Conservation (phyloP, 108 stramenopile species). For the Hondaea fermentalgiana region DNA sequence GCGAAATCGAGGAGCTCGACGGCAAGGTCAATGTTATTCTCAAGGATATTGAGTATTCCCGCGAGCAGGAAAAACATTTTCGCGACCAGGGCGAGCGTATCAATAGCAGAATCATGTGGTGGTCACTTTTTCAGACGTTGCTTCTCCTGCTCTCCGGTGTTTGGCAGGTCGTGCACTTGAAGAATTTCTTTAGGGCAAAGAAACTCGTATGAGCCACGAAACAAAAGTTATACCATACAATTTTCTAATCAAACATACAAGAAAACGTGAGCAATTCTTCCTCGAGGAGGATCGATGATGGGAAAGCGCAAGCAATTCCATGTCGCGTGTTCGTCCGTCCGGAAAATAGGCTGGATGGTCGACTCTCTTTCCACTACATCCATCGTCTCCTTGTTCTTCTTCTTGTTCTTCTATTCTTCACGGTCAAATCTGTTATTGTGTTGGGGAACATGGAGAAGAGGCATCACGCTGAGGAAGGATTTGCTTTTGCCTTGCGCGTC, state of each 20-base stretch:
- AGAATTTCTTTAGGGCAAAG: neutral
- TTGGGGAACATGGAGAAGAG: too few relatives aligned
- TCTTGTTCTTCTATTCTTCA: too few relatives aligned
- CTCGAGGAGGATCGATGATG: too few relatives aligned
- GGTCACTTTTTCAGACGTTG: slow-evolving; percentile 16
- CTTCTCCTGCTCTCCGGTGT: neutral
- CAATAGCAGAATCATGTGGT: slow-evolving; percentile 26
- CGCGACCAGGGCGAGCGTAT: slow-evolving; percentile 13
- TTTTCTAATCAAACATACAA: too few relatives aligned
- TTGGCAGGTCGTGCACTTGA: slow-evolving; percentile 24
- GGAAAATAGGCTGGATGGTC: too few relatives aligned
- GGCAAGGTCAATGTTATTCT: slow-evolving; percentile 20
- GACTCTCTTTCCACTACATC: too few relatives aligned
- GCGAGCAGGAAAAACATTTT: neutral
- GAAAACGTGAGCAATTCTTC: too few relatives aligned
- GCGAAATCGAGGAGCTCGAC: slow-evolving; percentile 20
- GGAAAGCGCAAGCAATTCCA: too few relatives aligned
- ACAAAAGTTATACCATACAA: too few relatives aligned
- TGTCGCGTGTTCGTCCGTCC: too few relatives aligned
- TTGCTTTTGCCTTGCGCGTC: neutral
- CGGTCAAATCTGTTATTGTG: too few relatives aligned
- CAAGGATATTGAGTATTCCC: neutral
- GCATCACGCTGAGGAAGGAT: neutral
- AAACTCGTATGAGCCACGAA: neutral
- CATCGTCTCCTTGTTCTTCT: too few relatives aligned